A percentile compares a stretch with the other conserved stretches of the same genome.
Evolutionary conservation across 495 filamentous ascomycete species (phyloP).

Genomic region (Corynascus novoguineensis): DNA sequence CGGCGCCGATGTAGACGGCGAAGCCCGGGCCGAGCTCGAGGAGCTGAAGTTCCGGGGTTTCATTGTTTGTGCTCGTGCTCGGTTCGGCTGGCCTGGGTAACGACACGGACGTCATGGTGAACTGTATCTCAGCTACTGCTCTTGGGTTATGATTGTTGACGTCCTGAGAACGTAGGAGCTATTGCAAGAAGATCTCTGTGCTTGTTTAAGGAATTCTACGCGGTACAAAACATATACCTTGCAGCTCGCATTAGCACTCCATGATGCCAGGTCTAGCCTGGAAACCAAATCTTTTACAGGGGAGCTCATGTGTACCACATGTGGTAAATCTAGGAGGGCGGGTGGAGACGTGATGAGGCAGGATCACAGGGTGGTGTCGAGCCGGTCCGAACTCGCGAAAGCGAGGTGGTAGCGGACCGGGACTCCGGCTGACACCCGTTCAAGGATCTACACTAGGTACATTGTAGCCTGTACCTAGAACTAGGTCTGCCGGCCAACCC

Average conservation of each 20-base stretch:
- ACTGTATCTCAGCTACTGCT: neutral
- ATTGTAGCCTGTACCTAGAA: neutral
- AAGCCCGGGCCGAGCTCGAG: neutral
- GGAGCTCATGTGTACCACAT: no score
- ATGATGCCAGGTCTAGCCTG: no score
- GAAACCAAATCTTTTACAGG: no score
- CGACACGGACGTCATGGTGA: neutral
- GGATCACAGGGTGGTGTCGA: neutral
- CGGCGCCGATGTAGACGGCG: neutral
- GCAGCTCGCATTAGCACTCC: no score
- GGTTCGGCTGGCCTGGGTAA: neutral
- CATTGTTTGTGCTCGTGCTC: neutral
- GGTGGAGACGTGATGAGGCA: neutral
- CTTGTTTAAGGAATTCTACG: no score
- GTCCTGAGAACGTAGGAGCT: neutral
- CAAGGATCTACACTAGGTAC: neutral
- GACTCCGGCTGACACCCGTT: neutral
- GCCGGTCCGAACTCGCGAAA: neutral
- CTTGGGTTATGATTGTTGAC: neutral
- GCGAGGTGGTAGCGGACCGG: neutral
- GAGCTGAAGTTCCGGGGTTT: neutral
- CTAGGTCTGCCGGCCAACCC: no score
- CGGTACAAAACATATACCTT: no score
- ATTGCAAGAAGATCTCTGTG: neutral
- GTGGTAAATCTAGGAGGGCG: neutral